phyloP scores from a whole-genome alignment of 306 rosid species.

The Comarum palustre region DNA sequence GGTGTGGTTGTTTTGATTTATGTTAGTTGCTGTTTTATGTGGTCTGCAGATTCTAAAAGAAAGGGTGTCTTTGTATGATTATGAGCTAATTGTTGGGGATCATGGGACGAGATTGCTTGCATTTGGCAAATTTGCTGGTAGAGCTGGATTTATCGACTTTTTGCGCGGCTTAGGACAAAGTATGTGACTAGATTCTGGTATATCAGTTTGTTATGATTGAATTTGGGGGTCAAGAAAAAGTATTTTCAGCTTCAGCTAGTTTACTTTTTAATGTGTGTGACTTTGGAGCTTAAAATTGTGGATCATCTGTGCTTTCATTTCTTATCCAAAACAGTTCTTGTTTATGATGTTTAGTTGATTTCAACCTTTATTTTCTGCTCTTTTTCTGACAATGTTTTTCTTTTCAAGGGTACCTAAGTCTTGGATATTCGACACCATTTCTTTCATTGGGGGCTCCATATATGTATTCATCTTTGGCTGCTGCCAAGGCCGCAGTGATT shows the following conservation, averaged over 20 bases:
- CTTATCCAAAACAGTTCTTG: background rate
- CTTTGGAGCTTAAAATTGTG: background rate
- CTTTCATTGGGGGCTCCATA: slow-evolving; percentile 88
- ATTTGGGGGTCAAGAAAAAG: background rate
- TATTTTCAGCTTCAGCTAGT: background rate
- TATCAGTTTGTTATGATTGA: background rate
- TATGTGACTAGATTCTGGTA: slow-evolving; percentile 32
- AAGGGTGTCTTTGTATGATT: slow-evolving; percentile 74
- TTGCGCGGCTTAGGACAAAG: slow-evolving; percentile 75
- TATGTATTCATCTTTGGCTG: slow-evolving; percentile 90
- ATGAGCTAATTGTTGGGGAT: slow-evolving; percentile 83
- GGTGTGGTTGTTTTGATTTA: slow-evolving; percentile 18
- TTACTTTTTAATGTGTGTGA: background rate
- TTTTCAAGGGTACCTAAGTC: slow-evolving; percentile 69
- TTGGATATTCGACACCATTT: slow-evolving; percentile 96
- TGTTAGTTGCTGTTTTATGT: slow-evolving; percentile 5
- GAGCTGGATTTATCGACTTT: slow-evolving; percentile 88
- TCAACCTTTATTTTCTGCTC: background rate
- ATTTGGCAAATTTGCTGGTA: slow-evolving; percentile 91
- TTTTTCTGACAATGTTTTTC: background rate
- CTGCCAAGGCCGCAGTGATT: slow-evolving; percentile 94
- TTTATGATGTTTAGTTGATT: background rate
- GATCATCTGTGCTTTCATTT: background rate
- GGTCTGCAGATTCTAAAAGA: slow-evolving; percentile 58
- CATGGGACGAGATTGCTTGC: slow-evolving; percentile 73